Evolutionary conservation across 371 early-diverging fungal species (phyloP), one percentile per base, ranked within the genome.

Genomic region (Lichtheimia ornata): DNA sequence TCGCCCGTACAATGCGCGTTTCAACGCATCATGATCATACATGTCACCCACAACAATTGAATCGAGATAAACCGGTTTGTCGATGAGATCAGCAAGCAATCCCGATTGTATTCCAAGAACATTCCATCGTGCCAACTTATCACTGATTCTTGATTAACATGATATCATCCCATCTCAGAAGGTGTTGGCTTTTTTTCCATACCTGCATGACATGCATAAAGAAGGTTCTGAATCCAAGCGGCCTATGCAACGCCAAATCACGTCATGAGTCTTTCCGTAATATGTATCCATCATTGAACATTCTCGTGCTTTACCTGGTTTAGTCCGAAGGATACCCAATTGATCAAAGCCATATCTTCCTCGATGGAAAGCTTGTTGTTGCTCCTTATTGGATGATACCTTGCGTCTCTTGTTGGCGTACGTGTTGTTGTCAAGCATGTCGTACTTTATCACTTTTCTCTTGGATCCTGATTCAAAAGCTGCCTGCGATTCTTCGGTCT

Each of bases 41-140:
- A 86, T 60, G 27, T 91, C 93, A 41, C 88, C 88, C 0, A 92
- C 74, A 7, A 79, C 68, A 15, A 95, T 67, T 0, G 88, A 78
- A 1, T 71, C 52, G 1, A 95, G 74, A 61, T 90, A 91, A n/a
- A 95, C 68, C 0, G 95, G 94, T 9, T 55, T 27, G 15, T 72
- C 62, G 15, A 83, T 70, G 3, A 85, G 42, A 17, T 62, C 44
- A 1, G 85, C 75, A 2, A 95, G 69, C 14, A 93, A 57, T 5
- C 88, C 83, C 9, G 92, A 92, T 47, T 86, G 85, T 4, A 92
- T 63, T 0, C 94, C 95, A 22, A 93, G 72, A 17, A 89, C 84
- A 62, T 86, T 88, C 95, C 95, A 95, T 25, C 86, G 84, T 3
- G 93, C 92, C 6, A 95, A 74, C 70, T 95, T 95, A 74, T 95